Evolutionary conservation across 257 asterid genomes (phyloP).

Genomic region (Solanum medicagineum): DNA sequence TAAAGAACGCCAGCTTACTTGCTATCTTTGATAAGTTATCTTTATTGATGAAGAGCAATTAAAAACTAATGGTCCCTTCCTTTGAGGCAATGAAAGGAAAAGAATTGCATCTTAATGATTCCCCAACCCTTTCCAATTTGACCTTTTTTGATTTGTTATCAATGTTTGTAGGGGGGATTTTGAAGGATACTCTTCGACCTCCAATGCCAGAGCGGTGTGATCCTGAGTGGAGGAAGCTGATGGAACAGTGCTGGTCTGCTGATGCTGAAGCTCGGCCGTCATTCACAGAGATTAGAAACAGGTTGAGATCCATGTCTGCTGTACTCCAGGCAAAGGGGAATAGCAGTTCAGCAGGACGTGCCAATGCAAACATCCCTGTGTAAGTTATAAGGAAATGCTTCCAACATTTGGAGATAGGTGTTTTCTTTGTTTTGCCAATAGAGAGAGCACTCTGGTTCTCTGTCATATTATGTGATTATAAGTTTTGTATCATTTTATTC

Average conservation of each 20-base stretch:
- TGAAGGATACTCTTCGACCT: constrained; percentile 65
- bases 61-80: background rate
- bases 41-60: background rate
- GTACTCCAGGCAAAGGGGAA: constrained; percentile 20
- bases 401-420: background rate
- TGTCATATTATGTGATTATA: background rate
- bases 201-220: constrained; percentile 51
- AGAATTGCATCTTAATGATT: background rate
- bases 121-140: background rate
- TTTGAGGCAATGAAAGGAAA: background rate
- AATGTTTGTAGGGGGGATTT: constrained; percentile 46
- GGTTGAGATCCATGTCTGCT: constrained; percentile 43
- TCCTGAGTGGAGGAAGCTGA: constrained; percentile 54
- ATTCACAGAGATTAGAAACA: constrained; percentile 48
- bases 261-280: constrained; percentile 53
- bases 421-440: background rate
- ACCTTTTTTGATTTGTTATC: background rate
- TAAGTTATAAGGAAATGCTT: constrained; percentile 2
- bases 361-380: constrained; percentile 18
- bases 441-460: background rate
- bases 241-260: constrained; percentile 70
- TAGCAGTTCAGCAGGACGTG: constrained; percentile 6
- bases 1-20: background rate
- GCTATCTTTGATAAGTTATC: background rate
- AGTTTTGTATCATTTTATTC: background rate